Evolutionary conservation across 495 filamentous ascomycete species (phyloP), one percentile per base, ranked within the genome.

Genomic region (Bombardia bombarda): DNA sequence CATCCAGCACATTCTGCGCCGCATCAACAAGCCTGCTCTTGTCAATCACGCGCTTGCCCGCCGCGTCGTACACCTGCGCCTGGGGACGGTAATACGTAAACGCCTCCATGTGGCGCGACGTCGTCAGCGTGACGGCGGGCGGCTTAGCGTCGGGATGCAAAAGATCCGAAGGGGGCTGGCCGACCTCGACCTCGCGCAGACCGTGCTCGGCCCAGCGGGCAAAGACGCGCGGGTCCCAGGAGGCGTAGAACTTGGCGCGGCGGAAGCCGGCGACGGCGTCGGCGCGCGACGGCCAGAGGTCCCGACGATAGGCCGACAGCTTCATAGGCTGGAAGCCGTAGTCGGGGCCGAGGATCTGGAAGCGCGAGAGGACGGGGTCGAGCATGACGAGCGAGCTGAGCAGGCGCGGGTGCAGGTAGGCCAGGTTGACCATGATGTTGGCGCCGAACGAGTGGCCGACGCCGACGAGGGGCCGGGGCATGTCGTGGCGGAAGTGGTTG

Each of bases 401-500:
- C 8, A 97, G 77, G 3, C 89, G 80, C 7, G 92, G 89, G 66
- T 95, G 86, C 47, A 89, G 72, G 12, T 92, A 67, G 14, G 86
- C 69, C 13, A 76, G 58, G 42, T 76, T 68, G 42, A 66, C 61
- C 48, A 87, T 74, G 39, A 84, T 75, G 56, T 74, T 76, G 46
- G 75, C 90, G 50, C 92, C 92, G 72, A 88, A 84, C 58, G 84
- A 90, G 64, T 98, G 92, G 17, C 92, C 92, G 3, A 98, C 58
- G 22, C 90, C 92, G 43, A 96, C 65, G n/a, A 96, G 63, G 4
- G 92, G 90, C 9, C 86, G 83, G 3, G 84, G 80, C 86, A 97
- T 93, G 43, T 86, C 63, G 7, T 71, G 63, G 23, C 87, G 84
- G 64, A 95, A 90, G 32, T 76, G 68, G 63, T 95, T 96, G 64